Evolutionary conservation across 352 stramenopile genomes (phyloP).

Genomic region (Phytopythium mirpurense): DNA sequence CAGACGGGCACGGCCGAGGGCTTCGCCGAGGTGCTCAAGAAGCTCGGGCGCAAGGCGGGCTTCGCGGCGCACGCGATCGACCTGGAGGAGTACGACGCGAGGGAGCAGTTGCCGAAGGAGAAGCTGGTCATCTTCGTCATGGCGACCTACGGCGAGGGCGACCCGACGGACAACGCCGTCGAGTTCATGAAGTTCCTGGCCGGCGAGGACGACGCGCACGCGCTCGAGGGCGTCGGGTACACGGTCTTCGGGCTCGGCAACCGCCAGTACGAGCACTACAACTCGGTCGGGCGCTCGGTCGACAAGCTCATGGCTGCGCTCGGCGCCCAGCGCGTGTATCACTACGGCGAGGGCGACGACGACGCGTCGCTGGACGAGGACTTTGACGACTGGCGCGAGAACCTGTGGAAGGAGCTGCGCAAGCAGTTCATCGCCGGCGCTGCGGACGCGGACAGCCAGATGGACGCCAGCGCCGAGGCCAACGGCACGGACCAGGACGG

Average conservation of each 20-base stretch:
- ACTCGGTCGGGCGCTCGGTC: constrained; percentile 92
- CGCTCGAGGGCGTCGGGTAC: constrained; percentile 77
- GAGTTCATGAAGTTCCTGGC: constrained; percentile 92
- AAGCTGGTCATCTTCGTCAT: constrained; percentile 95
- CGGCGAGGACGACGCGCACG: constrained; percentile 29
- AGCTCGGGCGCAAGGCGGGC: constrained; percentile 84
- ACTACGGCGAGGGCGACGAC: constrained; percentile 95
- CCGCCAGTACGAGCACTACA: constrained; percentile 98
- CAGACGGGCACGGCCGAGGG: constrained; percentile 97
- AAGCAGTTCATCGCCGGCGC: constrained; percentile 49
- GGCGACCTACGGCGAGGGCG: constrained; percentile 97
- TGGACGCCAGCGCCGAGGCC: constrained; percentile 2
- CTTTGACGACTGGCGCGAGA: constrained; percentile 95
- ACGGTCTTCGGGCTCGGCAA: constrained; percentile 98
- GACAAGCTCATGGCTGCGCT: constrained; percentile 85
- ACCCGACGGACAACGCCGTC: constrained; percentile 97
- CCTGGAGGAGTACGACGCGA: constrained; percentile 93
- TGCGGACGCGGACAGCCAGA: neutral
- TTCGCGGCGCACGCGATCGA: constrained; percentile 89
- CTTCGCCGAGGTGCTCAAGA: constrained; percentile 93
- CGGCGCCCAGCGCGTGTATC: constrained; percentile 80
- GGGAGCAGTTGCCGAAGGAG: constrained; percentile 41
- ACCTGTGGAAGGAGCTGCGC: constrained; percentile 77
- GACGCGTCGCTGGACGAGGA: constrained; percentile 92
- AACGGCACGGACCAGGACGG: constrained; percentile 9